These are phyloP conservation scores for Cryptosporidium tyzzeri DNA, from an alignment of 169 alveolate genomes.

Conservation along the genomic window DNA sequence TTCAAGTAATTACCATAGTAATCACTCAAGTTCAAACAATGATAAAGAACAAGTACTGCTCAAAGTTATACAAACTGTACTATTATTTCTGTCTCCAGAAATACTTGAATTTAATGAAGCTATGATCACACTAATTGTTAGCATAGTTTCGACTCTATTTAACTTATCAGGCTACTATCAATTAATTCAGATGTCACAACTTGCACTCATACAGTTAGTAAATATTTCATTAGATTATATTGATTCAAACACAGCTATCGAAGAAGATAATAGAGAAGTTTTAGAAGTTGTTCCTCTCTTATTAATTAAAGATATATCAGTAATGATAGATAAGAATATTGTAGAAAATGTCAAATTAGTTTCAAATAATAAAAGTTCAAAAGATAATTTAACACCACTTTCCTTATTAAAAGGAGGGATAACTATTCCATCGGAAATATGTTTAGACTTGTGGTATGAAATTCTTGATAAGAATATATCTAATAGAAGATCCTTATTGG, in stretches of 20 bases:
- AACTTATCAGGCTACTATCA: slow-evolving; percentile 44
- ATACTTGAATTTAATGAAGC: slow-evolving; percentile 58
- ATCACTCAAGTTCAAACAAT: neutral
- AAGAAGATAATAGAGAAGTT: neutral
- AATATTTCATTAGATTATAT: slow-evolving; percentile 51
- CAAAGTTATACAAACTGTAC: slow-evolving; percentile 48
- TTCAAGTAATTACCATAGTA: neutral
- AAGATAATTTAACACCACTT: slow-evolving; percentile 50
- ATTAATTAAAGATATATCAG: slow-evolving; percentile 45
- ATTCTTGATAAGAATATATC: slow-evolving; percentile 30
- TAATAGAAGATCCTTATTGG: slow-evolving; percentile 4
- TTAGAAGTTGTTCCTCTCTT: slow-evolving; percentile 24
- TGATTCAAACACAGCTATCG: neutral
- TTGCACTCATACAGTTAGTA: slow-evolving; percentile 36
- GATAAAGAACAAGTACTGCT: slow-evolving; percentile 70
- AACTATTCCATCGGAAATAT: slow-evolving; percentile 53
- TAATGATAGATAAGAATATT: slow-evolving; percentile 46
- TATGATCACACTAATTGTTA: slow-evolving; percentile 43
- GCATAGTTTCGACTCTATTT: slow-evolving; percentile 53
- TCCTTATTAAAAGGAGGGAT: slow-evolving; percentile 65
- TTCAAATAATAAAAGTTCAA: slow-evolving; percentile 7
- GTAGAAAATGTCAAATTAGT: slow-evolving; percentile 33
- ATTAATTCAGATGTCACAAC: slow-evolving; percentile 62
- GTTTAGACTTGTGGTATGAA: slow-evolving; percentile 64
- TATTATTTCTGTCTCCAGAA: slow-evolving; percentile 62